Evolutionary conservation across 139 green algal genomes (phyloP), one percentile per base, ranked within the genome.

Genomic region (Micractinium conductrix): DNA sequence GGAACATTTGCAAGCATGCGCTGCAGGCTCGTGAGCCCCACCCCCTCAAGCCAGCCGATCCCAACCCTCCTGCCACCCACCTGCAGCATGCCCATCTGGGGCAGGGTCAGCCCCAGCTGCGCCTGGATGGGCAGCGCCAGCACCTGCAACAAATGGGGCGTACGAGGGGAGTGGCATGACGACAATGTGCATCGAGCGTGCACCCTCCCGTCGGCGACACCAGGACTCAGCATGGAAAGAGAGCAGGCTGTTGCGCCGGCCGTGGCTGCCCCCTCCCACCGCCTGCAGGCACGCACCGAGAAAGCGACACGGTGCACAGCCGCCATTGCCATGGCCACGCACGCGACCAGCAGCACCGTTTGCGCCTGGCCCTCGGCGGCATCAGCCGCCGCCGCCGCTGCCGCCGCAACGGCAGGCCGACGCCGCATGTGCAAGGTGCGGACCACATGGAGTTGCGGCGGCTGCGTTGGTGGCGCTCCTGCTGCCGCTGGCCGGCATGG

Each of bases 81-180:
- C n/a, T n/a, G n/a, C 30, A 92, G 33, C 6, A 90, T 42, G 0
- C 92, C 92, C 79, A 95, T 76, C 74, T 93, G 71, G 8, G 81
- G 58, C 67, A 90, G 71, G 30, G 21, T 78, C 24, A 91, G 80
- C 28, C 72, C 45, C 28, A 91, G 90, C 67, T 87, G 55, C 26
- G 60, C 40, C 75, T 92, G 87, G 60, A 88, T 79, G 40, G 67
- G 60, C 38, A 78, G 35, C 4, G 73, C 44, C 38, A 91, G 38
- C 50, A 58, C 73, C 37, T 68, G 63, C 22, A 69, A 43, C 24
- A 88, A 42, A 48, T 76, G 78, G 30, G 80, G 53, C 43, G 84
- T 76, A 44, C 83, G 69, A 58, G 48, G 16, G 48, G 48, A 58
- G 48, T 24, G 48, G 48, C 48, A 58, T 58, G 48, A 58, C 12